Evolutionary conservation across 805 yeast species (phyloP).

Genomic region (Candida adriatica): DNA sequence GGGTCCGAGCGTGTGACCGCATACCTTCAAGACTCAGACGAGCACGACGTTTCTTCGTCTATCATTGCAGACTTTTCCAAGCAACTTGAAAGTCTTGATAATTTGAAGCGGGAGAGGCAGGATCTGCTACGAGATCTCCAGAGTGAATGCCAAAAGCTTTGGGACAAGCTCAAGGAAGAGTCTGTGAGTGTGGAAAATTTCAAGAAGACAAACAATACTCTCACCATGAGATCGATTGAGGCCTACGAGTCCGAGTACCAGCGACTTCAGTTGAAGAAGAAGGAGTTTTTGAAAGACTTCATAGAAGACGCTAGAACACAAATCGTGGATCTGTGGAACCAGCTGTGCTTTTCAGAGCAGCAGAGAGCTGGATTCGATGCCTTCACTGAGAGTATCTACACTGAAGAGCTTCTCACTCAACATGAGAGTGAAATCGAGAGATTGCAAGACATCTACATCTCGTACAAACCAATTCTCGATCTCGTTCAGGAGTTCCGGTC

Average conservation of each 20-base stretch:
- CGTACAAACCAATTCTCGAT: slow-evolving; percentile 48
- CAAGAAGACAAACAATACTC: slow-evolving; percentile 32
- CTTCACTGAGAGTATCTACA: slow-evolving; percentile 34
- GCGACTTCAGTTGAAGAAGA: slow-evolving; percentile 53
- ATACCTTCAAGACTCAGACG: slow-evolving; percentile 5
- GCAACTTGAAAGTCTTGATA: slow-evolving; percentile 8
- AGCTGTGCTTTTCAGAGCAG: slow-evolving; percentile 48
- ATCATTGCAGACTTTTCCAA: slow-evolving; percentile 9
- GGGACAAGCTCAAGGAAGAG: slow-evolving; percentile 52
- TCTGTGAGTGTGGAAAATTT: slow-evolving; percentile 35
- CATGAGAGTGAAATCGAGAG: slow-evolving; percentile 58
- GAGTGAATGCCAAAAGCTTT: slow-evolving; percentile 39
- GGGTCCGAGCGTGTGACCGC: slow-evolving; percentile 13
- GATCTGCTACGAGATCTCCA: slow-evolving; percentile 19
- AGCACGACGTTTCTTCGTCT: slow-evolving; percentile 10
- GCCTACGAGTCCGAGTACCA: slow-evolving; percentile 50
- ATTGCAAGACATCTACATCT: slow-evolving; percentile 42
- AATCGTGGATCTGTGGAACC: slow-evolving; percentile 56
- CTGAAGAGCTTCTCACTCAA: slow-evolving; percentile 52
- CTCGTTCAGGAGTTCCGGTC: slow-evolving; percentile 49
- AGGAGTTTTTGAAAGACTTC: slow-evolving; percentile 59
- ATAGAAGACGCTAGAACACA: slow-evolving; percentile 54
- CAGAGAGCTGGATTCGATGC: slow-evolving; percentile 41
- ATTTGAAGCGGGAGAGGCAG: slow-evolving; percentile 11
- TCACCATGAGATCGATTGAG: slow-evolving; percentile 40